Evolutionary conservation across 2,329 filamentous ascomycete genomes (phyloP).

Genomic region (Aspergillus sp.): DNA sequence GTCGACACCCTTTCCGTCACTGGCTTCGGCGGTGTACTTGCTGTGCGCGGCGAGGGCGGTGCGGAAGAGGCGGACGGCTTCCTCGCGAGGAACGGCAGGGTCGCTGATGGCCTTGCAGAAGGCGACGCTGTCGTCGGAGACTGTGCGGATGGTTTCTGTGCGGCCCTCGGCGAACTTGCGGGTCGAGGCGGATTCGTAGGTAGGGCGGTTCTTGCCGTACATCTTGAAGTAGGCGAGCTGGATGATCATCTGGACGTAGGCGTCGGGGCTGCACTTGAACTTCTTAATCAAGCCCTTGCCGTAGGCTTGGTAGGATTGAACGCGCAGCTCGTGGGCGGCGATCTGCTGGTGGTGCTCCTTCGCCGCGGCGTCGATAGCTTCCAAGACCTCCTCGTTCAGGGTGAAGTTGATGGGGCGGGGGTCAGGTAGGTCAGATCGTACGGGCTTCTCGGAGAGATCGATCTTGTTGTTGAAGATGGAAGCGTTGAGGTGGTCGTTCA

Average conservation of each 20-base stretch:
- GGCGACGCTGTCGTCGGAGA: conserved; percentile 87
- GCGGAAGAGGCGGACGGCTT: conserved; percentile 76
- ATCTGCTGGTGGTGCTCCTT: conserved; percentile 83
- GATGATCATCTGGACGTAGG: conserved; percentile 98
- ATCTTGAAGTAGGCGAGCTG: conserved; percentile 98
- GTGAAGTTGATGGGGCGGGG: conserved; percentile 79
- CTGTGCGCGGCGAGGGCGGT: conserved; percentile 80
- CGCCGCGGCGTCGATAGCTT: conserved; percentile 77
- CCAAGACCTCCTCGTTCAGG: conserved; percentile 72
- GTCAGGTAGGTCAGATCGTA: conserved; percentile 84
- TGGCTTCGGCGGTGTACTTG: conserved; percentile 87
- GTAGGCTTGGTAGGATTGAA: conserved; percentile 96
- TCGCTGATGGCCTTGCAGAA: conserved; percentile 90
- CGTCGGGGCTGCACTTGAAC: conserved; percentile 97
- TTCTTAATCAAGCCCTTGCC: conserved; percentile 99
- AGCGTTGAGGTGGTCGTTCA: conserved; percentile 93
- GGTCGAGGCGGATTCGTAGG: conserved; percentile 94
- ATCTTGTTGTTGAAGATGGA: conserved; percentile 94
- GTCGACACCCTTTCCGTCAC: conserved; percentile 92
- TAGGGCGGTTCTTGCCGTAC: conserved; percentile 96
- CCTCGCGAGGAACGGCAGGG: conserved; percentile 63
- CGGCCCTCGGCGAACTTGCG: conserved; percentile 95
- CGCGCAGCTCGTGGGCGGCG: conserved; percentile 82
- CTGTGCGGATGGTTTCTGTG: conserved; percentile 91
- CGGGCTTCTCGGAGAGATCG: conserved; percentile 76